Conservation (phyloP, 192 early-diverging fungal genomes). For the Gryganskiella cystojenkinii region DNA sequence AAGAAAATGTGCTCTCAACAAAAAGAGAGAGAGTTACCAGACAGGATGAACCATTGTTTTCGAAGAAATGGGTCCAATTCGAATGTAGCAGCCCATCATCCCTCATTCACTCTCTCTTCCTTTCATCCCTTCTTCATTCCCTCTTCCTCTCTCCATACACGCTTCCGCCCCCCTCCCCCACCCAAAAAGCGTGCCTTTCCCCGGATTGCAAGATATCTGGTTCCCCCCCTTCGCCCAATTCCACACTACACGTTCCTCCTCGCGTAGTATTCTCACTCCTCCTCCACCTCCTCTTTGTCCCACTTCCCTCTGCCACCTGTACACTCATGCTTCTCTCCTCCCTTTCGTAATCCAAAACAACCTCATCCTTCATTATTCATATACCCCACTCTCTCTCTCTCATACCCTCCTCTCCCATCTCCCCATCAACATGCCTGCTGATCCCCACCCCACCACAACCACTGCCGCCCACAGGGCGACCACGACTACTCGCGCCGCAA, state of each 20-base stretch:
- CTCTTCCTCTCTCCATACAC: neutral
- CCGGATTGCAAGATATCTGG: constrained; percentile 54
- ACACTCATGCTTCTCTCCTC: neutral
- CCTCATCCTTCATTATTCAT: neutral
- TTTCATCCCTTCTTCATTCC: neutral
- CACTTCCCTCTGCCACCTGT: neutral
- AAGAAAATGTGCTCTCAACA: too few species aligned
- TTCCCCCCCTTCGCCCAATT: neutral
- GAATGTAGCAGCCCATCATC: neutral
- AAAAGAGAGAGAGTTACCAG: too few species aligned
- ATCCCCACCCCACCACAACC: constrained; percentile 9
- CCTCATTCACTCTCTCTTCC: neutral
- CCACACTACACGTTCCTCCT: neutral
- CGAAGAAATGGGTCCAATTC: neutral
- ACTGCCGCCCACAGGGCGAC: constrained; percentile 12
- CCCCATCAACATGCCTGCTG: constrained; percentile 16
- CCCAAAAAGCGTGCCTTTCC: constrained; percentile 16
- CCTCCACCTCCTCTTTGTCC: neutral
- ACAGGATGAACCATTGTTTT: neutral
- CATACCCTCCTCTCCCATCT: neutral
- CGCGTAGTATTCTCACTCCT: neutral
- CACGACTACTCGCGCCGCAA: constrained; percentile 3
- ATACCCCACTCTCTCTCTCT: neutral
- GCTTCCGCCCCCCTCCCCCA: neutral
- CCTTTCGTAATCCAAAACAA: neutral